Evolutionary conservation across 345 rosid genomes (phyloP).

Genomic region (Salix koriyanagi): DNA sequence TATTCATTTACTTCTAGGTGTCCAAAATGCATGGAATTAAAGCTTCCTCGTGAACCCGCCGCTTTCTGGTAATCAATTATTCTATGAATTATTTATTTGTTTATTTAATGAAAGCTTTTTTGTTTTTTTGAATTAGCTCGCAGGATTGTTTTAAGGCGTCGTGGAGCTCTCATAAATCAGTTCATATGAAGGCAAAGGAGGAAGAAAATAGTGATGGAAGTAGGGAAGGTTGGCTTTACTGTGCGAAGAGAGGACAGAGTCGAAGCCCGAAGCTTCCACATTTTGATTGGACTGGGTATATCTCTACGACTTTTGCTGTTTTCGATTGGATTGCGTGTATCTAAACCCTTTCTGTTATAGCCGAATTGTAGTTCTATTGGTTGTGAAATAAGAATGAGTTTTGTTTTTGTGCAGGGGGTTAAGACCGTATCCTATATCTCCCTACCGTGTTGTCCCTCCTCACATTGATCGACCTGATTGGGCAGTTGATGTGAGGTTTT

Average conservation of each 20-base stretch:
- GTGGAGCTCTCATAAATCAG: constrained; percentile 89
- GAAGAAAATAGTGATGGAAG: constrained; percentile 37
- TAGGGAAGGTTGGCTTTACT: constrained; percentile 73
- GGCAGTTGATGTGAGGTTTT: constrained; percentile 69
- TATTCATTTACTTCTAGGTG: constrained; percentile 40
- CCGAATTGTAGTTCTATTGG: background rate
- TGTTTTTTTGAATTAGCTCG: constrained; percentile 38
- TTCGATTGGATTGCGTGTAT: background rate
- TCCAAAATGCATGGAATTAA: constrained; percentile 80
- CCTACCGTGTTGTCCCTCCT: constrained; percentile 55
- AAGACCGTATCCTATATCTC: constrained; percentile 79
- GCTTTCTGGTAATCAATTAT: constrained; percentile 68
- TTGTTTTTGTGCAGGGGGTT: constrained; percentile 44
- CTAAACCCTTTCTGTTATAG: too few relatives aligned
- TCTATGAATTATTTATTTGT: background rate
- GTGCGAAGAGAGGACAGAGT: constrained; percentile 66
- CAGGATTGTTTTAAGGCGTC: constrained; percentile 95
- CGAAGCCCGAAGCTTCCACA: constrained; percentile 64
- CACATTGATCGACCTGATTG: constrained; percentile 76
- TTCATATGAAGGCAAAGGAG: constrained; percentile 67
- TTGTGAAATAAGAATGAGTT: constrained; percentile 5
- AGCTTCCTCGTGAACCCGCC: constrained; percentile 92
- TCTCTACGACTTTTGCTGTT: background rate
- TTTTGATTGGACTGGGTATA: constrained; percentile 94
- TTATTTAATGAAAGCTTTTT: background rate